These are phyloP conservation scores for Protea cynaroides DNA, from an alignment of 164 flowering plant species.

Conservation along the genomic window DNA sequence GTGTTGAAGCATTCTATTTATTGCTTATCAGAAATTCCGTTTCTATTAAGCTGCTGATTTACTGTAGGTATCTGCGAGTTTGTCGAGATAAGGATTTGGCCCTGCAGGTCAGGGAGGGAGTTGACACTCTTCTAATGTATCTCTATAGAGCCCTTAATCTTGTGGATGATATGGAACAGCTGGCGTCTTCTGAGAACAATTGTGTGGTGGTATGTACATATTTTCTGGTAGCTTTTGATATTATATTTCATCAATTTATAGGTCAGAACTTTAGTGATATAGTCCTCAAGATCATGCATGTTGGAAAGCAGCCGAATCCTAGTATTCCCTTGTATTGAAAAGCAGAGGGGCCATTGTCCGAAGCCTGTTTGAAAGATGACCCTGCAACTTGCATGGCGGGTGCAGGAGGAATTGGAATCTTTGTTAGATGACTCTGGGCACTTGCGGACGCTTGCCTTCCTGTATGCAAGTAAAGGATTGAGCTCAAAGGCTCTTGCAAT, in stretches of 20 bases:
- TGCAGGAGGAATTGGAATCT: constrained; percentile 99
- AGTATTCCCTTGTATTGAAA: constrained; percentile 50
- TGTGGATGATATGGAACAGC: constrained; percentile 80
- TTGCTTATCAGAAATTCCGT: background rate
- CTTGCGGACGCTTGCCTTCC: constrained; percentile 86
- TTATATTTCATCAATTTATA: constrained; percentile 2
- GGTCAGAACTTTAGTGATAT: constrained; percentile 17
- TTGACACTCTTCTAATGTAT: constrained; percentile 91
- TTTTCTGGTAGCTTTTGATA: constrained; percentile 4
- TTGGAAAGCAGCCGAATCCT: constrained; percentile 40
- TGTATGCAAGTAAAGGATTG: constrained; percentile 87
- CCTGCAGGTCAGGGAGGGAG: constrained; percentile 69
- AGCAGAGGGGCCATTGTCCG: constrained; percentile 39
- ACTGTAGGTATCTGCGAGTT: constrained; percentile 60
- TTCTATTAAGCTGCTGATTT: constrained; percentile 1
- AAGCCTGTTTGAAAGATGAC: constrained; percentile 74
- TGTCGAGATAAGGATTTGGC: constrained; percentile 59
- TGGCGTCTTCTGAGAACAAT: constrained; percentile 76
- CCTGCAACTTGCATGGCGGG: constrained; percentile 57
- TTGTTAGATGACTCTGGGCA: constrained; percentile 88
- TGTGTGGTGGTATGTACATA: constrained; percentile 79
- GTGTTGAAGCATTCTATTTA: background rate
- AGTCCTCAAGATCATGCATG: constrained; percentile 41
- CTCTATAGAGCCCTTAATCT: constrained; percentile 85
- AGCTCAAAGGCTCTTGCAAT: constrained; percentile 73